Evolutionary conservation across 2,329 filamentous ascomycete species (phyloP), one percentile per base, ranked within the genome.

Genomic region (Lachnellula cervina): DNA sequence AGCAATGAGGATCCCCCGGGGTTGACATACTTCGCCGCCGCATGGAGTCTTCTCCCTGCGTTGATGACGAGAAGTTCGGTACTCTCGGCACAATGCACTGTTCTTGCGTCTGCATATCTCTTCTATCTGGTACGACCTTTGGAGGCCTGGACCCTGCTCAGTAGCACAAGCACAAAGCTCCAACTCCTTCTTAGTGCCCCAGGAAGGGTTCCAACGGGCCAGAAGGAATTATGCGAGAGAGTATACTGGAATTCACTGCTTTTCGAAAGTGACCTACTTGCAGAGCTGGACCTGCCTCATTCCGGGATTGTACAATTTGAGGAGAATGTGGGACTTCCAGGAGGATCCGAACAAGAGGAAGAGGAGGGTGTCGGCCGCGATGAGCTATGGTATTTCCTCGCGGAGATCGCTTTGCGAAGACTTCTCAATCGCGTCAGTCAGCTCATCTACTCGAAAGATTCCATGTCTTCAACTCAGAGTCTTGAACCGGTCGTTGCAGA

Each of bases 171-270:
- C 70, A 89, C 88, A 66, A 94, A 93, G 68, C 75, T 93, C 45
- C 89, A 94, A 67, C 77, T 94, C 21, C 77, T 93, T 34, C 78
- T 93, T 44, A 89, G 88, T 73, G 83, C 86, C 2, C 87, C 88
- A 13, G 86, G 81, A 59, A 80, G 87, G 52, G 80, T 93, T 0
- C 87, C 87, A 1, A 75, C 82, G 4, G 82, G 85, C 34, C 85
- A 89, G 68, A 80, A 84, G 64, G 88, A 92, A 68, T 72, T 93
- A 32, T 83, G 84, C 48, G 87, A 90, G 70, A 79, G 89, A 49
- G 86, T 93, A 14, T 94, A 90, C 73, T 94, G 89, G 89, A 93
- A 94, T 64, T 80, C 88, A 2, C 75, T 92, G 2, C 80, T 93
- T 50, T 90, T 90, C 57, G 89, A 93, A 71, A 91, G 84, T 66